Base-by-base conservation (phyloP, 2,329 filamentous ascomycete genomes). In the Cladosporium sphaerospermum region DNA sequence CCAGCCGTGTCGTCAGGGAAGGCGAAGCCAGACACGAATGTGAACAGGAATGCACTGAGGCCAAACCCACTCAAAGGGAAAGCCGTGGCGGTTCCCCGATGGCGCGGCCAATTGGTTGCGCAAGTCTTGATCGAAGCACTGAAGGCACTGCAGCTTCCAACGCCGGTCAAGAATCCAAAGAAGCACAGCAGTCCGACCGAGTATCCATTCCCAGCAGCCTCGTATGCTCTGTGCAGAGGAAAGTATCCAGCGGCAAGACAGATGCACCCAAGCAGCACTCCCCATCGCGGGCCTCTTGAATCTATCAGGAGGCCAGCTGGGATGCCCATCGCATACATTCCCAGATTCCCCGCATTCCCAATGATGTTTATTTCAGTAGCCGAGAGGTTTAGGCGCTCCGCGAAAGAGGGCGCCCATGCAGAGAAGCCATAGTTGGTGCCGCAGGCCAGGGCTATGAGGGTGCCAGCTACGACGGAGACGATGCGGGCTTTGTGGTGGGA, bases 341-440 rank as follows among this genome's bases (percentile, higher is more conserved):
- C 92, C 65, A 97, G 73, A 65, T 92, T 92, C n/a, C 84, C 88
- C 44, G 82, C 80, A n/a, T 87, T 78, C 41, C 76, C 75, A 66
- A 99, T 91, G 60, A 97, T 72, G 71, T 99, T 97, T 71, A 83
- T 90, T 70, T 96, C 80, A 2, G 92, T 97, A n/a, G 93, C 86
- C 11, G 90, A 90, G 56, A 97, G 81, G 67, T 86, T 84, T 62
- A 99, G 78, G 62, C 82, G 84, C 64, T 95, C 85, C 46, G 91
- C 90, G 67, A 96, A 96, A 72, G 96, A 91, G 16, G 93, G 93
- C 11, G 89, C 90, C 91, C 93, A 99, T 71, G 92, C 92, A 52
- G 90, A 96, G 73, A 96, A 99, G 67, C 91, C 92, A 81, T 99
- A 97, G 71, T 96, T 96, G 58, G 91, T 95, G 56, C 93, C 93